Evolutionary conservation across 306 rosid genomes (phyloP).

Genomic region (Medicago arabica): DNA sequence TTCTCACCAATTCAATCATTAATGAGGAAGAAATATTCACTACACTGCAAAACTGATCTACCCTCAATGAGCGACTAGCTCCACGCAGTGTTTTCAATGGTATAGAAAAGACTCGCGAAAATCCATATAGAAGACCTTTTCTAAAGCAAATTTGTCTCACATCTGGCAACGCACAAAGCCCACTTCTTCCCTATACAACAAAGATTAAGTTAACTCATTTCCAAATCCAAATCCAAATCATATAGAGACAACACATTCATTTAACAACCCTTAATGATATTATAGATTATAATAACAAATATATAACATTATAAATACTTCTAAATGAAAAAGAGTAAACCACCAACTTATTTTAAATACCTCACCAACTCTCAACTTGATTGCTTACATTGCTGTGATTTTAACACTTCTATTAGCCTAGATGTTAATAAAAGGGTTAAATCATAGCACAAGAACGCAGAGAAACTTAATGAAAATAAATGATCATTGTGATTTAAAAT

Average conservation of each 20-base stretch:
- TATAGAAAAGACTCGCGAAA: constrained; percentile 69
- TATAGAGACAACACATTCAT: constrained; percentile 20
- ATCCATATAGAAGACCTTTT: constrained; percentile 81
- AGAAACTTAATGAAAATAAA: background rate
- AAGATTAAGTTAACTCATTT: constrained; percentile 29
- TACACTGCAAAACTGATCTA: constrained; percentile 91
- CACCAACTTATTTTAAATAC: background rate
- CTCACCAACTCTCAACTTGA: background rate
- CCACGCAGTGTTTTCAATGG: constrained; percentile 88
- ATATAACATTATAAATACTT: background rate
- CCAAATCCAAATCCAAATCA: constrained; percentile 36
- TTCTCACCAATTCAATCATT: constrained; percentile 91
- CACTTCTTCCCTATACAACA: constrained; percentile 66
- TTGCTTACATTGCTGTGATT: background rate
- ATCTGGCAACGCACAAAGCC: constrained; percentile 77
- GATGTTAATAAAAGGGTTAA: background rate
- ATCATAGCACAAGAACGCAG: background rate
- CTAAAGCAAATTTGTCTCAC: constrained; percentile 75
- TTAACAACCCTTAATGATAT: constrained; percentile 27
- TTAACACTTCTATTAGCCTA: background rate
- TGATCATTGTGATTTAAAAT: too few species aligned
- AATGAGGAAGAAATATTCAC: constrained; percentile 77
- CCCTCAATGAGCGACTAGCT: constrained; percentile 86
- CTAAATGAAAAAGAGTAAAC: constrained; percentile 8
- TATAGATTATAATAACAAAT: constrained; percentile 22